Conservation (phyloP, 768 basidiomycete genomes). For the Termitomyces heimii region DNA sequence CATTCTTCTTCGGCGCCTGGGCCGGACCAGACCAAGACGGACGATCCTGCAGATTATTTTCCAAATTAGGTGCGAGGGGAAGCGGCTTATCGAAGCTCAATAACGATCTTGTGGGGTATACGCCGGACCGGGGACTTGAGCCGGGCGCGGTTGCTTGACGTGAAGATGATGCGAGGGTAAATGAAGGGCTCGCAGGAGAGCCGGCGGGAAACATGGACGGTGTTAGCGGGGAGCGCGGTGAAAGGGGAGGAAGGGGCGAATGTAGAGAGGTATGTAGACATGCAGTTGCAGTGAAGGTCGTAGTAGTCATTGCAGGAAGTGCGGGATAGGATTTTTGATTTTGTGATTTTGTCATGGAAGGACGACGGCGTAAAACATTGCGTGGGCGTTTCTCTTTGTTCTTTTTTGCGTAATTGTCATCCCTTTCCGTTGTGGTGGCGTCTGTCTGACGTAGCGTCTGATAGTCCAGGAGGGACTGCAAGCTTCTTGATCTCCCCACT, state of each 20-base stretch:
- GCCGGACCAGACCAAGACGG: background rate
- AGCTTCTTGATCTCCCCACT: background rate
- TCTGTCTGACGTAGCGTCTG: background rate
- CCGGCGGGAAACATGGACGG: slow-evolving; percentile 2
- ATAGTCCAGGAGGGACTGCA: background rate
- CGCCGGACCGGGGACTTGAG: background rate
- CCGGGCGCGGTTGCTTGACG: background rate
- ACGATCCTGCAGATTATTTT: background rate
- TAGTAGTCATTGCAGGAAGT: background rate
- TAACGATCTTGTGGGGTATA: background rate
- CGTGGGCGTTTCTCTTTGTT: slow-evolving; percentile 5
- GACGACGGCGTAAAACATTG: slow-evolving; percentile 10
- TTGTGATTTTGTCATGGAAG: background rate
- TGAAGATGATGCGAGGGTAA: background rate
- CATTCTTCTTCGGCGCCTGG: background rate
- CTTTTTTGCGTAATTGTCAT: background rate
- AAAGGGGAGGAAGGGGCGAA: slow-evolving; percentile 6
- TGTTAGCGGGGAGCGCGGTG: slow-evolving; percentile 6
- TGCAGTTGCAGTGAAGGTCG: background rate
- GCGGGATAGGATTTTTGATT: background rate
- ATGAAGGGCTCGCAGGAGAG: background rate
- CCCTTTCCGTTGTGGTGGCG: background rate
- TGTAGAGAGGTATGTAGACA: background rate
- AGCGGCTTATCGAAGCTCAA: slow-evolving; percentile 1
- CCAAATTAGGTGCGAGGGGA: background rate